phyloP scores from a whole-genome alignment of 2,329 filamentous ascomycete genomes.

The Xylariaceae sp. region DNA sequence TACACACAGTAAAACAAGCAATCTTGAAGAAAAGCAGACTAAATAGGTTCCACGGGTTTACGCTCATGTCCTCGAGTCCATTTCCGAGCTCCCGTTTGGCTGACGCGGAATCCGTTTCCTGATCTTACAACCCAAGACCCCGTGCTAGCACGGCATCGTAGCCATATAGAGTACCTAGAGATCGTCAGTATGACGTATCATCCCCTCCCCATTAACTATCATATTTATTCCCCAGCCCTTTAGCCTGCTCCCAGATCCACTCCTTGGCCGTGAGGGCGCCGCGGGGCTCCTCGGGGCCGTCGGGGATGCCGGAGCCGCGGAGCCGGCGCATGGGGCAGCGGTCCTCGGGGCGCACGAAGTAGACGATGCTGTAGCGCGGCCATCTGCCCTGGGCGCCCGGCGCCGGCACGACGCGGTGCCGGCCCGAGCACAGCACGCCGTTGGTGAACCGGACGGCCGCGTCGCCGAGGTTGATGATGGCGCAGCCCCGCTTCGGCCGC shows the following conservation, averaged over 20 bases:
- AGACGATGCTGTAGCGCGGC: constrained; percentile 40
- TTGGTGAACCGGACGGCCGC: constrained; percentile 42
- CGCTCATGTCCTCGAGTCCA: too few species aligned
- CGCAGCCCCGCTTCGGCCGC: constrained; percentile 39
- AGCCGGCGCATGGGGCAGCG: constrained; percentile 34
- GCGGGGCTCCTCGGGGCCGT: constrained; percentile 25
- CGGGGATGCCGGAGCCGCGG: constrained; percentile 26
- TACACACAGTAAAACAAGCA: too few species aligned
- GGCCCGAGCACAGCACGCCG: constrained; percentile 38
- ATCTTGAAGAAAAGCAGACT: too few species aligned
- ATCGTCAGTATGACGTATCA: too few species aligned
- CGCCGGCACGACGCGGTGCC: constrained; percentile 40
- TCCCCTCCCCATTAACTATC: constrained; percentile 3
- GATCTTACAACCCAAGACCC: too few species aligned
- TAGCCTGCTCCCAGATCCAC: constrained; percentile 33
- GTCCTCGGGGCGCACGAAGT: constrained; percentile 41
- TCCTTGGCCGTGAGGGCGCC: constrained; percentile 30
- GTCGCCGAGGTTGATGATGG: constrained; percentile 44
- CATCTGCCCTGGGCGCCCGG: constrained; percentile 36
- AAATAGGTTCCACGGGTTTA: too few species aligned
- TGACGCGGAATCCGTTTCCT: too few species aligned
- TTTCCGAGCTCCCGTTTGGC: too few species aligned
- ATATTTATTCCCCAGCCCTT: constrained; percentile 25
- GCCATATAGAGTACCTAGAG: too few species aligned
- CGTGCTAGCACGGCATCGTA: too few species aligned